Conservation (phyloP, 2,329 filamentous ascomycete genomes). For the Penicillium frequentans region DNA sequence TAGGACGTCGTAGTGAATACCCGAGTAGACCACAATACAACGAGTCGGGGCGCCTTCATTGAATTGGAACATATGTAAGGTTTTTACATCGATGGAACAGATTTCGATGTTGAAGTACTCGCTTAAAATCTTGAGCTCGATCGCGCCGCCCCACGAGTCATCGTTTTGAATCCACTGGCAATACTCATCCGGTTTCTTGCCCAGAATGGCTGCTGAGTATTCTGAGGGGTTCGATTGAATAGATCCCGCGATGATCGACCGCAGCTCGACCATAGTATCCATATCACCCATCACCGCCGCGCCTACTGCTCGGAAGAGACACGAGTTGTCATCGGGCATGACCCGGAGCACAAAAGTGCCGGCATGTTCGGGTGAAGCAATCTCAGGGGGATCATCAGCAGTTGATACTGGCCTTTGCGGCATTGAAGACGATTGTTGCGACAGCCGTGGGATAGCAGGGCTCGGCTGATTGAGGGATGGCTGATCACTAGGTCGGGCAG, state of each 20-base stretch:
- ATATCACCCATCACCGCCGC: constrained; percentile 70
- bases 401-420: constrained; percentile 44
- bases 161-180: constrained; percentile 77
- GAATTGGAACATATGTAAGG: constrained; percentile 68
- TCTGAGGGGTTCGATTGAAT: constrained; percentile 72
- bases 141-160: constrained; percentile 86
- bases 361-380: constrained; percentile 56
- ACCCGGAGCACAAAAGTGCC: constrained; percentile 73
- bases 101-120: constrained; percentile 85
- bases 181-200: constrained; percentile 71
- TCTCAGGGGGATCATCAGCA: constrained; percentile 61
- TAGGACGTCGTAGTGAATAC: constrained; percentile 91
- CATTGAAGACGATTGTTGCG: constrained; percentile 33
- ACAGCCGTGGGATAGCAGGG: constrained; percentile 11
- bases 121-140: constrained; percentile 82
- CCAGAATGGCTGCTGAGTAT: constrained; percentile 76
- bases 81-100: constrained; percentile 77
- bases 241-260: constrained; percentile 73
- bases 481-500: constrained; percentile 7
- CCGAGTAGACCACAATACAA: constrained; percentile 83
- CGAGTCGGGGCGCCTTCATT: constrained; percentile 70
- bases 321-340: constrained; percentile 96
- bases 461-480: constrained; percentile 9
- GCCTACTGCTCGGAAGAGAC: constrained; percentile 87
- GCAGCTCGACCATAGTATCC: constrained; percentile 69